Conservation (phyloP, 192 early-diverging fungal genomes). For the Backusella australiensis region DNA sequence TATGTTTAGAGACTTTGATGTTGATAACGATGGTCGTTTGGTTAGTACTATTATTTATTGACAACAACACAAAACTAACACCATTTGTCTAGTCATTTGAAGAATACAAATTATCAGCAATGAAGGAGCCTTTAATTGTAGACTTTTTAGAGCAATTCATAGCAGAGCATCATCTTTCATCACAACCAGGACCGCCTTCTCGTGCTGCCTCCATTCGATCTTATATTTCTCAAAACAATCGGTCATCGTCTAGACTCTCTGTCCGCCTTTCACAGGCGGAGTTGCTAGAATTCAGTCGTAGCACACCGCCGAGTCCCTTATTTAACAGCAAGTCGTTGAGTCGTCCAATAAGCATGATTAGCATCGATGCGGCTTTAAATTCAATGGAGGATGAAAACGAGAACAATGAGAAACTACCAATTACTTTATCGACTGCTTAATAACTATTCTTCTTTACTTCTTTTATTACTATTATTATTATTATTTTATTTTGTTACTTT, state of each 20-base stretch:
- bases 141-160: conserved; percentile 79
- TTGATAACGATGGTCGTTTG: conserved; percentile 75
- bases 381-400: conserved; percentile 8
- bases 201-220: conserved; percentile 33
- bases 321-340: conserved; percentile 15
- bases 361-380: conserved; percentile 26
- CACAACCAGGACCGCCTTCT: conserved; percentile 12
- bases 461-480: neutral
- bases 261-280: conserved; percentile 36
- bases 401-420: neutral
- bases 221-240: conserved; percentile 17
- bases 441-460: neutral
- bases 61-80: neutral
- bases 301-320: conserved; percentile 3
- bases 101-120: conserved; percentile 75
- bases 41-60: conserved; percentile 35
- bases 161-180: conserved; percentile 45
- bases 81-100: conserved; percentile 50
- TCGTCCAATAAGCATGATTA: conserved; percentile 31
- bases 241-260: conserved; percentile 24
- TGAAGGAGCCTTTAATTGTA: conserved; percentile 77
- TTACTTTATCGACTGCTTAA: neutral
- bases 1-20: conserved; percentile 79
- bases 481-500: neutral
- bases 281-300: conserved; percentile 30